These are phyloP conservation scores for Stemphylium beticola DNA, from an alignment of 2,329 filamentous ascomycete species.

Conservation along the genomic window DNA sequence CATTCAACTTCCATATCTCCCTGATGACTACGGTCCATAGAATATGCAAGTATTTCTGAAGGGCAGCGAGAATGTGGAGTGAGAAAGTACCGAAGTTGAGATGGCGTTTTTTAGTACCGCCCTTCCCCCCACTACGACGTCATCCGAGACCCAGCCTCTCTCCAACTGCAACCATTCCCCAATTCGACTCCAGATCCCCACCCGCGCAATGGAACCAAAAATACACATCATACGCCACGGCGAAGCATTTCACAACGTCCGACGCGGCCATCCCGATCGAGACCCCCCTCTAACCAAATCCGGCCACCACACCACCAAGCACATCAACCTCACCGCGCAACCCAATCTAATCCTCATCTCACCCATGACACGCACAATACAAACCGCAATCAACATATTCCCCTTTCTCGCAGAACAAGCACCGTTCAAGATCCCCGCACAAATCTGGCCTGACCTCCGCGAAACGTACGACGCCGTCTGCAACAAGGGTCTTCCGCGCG, in stretches of 20 bases:
- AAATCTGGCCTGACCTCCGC: constrained; percentile 33
- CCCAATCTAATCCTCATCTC: constrained; percentile 33
- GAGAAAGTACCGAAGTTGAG: too few species aligned
- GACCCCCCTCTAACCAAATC: constrained; percentile 29
- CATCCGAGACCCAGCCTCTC: too few species aligned
- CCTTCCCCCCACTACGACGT: too few species aligned
- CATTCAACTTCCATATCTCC: too few species aligned
- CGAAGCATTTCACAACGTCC: constrained; percentile 29
- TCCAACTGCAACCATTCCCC: too few species aligned
- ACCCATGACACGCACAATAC: constrained; percentile 32
- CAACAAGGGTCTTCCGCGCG: constrained; percentile 23
- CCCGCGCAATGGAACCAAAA: neutral
- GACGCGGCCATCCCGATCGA: constrained; percentile 17
- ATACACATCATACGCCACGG: constrained; percentile 31
- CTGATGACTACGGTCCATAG: too few species aligned
- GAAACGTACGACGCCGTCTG: constrained; percentile 24
- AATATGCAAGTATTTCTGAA: too few species aligned
- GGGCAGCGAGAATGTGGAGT: too few species aligned
- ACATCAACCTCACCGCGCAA: constrained; percentile 4
- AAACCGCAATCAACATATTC: constrained; percentile 31
- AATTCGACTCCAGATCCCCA: too few species aligned
- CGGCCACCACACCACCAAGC: constrained; percentile 17
- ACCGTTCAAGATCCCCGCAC: constrained; percentile 6
- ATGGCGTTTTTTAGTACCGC: too few species aligned
- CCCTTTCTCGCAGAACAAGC: constrained; percentile 7